phyloP scores from a whole-genome alignment of 805 yeast species.

The Wickerhamiella slavikovae region DNA sequence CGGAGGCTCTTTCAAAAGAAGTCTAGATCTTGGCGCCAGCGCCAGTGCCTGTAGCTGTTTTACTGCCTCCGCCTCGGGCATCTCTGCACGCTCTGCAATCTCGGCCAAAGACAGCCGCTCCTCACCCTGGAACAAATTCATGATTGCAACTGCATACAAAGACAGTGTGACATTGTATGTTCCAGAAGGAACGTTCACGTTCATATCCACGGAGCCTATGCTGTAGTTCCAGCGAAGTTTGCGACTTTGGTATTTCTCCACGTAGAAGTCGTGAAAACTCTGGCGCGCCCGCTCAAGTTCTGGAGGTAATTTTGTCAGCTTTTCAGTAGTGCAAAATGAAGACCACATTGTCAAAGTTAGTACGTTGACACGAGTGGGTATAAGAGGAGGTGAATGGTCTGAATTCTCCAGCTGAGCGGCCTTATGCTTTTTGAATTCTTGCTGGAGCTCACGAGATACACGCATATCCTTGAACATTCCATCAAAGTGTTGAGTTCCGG shows the following conservation, averaged over 20 bases:
- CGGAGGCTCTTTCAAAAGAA: slow-evolving; percentile 47
- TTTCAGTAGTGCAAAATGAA: slow-evolving; percentile 54
- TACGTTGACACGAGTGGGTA: slow-evolving; percentile 43
- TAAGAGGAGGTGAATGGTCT: too few species aligned
- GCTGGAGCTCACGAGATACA: slow-evolving; percentile 42
- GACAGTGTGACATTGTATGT: slow-evolving; percentile 68
- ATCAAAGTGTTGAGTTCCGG: slow-evolving; percentile 77
- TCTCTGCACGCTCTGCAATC: slow-evolving; percentile 41
- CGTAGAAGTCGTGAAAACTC: slow-evolving; percentile 32
- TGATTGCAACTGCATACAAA: slow-evolving; percentile 56
- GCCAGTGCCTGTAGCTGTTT: slow-evolving; percentile 70
- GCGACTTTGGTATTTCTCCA: slow-evolving; percentile 33
- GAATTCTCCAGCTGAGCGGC: too few species aligned
- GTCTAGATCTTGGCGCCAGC: slow-evolving; percentile 59
- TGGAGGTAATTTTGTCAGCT: slow-evolving; percentile 28
- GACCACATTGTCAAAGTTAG: slow-evolving; percentile 56
- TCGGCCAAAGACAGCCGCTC: slow-evolving; percentile 33
- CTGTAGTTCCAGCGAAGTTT: slow-evolving; percentile 59
- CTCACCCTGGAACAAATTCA: slow-evolving; percentile 48
- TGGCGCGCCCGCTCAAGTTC: slow-evolving; percentile 23
- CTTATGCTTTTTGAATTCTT: slow-evolving; percentile 28
- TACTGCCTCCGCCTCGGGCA: slow-evolving; percentile 52
- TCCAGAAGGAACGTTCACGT: slow-evolving; percentile 44
- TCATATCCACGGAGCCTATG: slow-evolving; percentile 64
- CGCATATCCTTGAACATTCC: slow-evolving; percentile 89